A percentile compares a stretch with the other conserved stretches of the same genome.
phyloP scores from a whole-genome alignment of 1,284 basidiomycete species.

The Melampsora larici-populina region DNA sequence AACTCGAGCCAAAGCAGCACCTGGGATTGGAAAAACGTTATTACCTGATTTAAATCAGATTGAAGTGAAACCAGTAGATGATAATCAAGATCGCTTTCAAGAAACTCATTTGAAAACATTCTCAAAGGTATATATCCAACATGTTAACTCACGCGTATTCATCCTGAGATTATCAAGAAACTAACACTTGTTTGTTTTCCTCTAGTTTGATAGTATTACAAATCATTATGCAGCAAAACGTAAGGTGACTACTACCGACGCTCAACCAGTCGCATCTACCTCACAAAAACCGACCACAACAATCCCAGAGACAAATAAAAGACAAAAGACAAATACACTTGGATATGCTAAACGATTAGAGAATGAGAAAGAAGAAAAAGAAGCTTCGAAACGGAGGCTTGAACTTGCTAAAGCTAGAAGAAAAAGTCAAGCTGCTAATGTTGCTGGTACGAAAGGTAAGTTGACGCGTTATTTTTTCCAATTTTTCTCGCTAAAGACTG shows the following conservation, averaged over 20 bases:
- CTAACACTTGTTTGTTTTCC: neutral
- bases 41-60: neutral
- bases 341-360: neutral
- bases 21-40: neutral
- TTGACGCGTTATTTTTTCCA: neutral
- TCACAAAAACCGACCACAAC: neutral
- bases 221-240: conserved; percentile 6
- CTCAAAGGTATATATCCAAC: neutral
- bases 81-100: neutral
- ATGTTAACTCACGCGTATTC: neutral
- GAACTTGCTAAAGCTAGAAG: neutral
- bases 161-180: neutral
- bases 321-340: neutral
- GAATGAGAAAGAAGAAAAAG: neutral
- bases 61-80: neutral
- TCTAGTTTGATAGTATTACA: conserved; percentile 2
- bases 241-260: neutral
- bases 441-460: neutral
- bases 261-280: neutral
- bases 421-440: neutral
- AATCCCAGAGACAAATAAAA: neutral
- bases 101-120: neutral
- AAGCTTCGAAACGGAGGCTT: neutral
- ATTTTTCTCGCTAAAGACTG: neutral
- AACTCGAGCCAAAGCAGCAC: neutral